phyloP scores from a whole-genome alignment of 805 yeast species.

The Lachancea lanzarotensis region DNA sequence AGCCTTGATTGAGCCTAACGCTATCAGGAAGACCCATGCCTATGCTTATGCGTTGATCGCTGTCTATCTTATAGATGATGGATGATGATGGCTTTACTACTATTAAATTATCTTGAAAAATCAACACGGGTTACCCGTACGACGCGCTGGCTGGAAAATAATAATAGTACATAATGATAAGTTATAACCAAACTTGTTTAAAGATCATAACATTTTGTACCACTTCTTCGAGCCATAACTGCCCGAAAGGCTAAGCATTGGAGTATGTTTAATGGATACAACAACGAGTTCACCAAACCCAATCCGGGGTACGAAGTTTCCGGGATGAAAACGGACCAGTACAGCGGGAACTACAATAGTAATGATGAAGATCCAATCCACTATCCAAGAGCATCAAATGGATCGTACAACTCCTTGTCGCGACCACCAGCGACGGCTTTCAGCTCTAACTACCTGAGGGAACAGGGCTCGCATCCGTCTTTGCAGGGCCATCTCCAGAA shows the following conservation, averaged over 20 bases:
- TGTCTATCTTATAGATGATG: too few relatives aligned
- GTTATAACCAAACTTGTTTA: background rate
- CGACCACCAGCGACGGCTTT: slow-evolving; percentile 34
- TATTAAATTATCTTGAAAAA: too few relatives aligned
- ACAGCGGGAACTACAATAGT: background rate
- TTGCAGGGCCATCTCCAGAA: slow-evolving; percentile 26
- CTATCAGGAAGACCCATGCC: too few relatives aligned
- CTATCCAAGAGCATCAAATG: slow-evolving; percentile 5
- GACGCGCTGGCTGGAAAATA: background rate
- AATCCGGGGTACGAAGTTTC: background rate
- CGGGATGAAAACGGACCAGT: background rate
- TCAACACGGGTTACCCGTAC: background rate
- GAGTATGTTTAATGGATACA: slow-evolving; percentile 4
- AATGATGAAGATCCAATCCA: background rate
- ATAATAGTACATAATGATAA: background rate
- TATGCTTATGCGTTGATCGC: too few relatives aligned
- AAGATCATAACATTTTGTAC: background rate
- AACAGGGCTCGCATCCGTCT: slow-evolving; percentile 36
- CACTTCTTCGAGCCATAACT: background rate
- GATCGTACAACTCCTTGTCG: slow-evolving; percentile 13
- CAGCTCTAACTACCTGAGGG: slow-evolving; percentile 32
- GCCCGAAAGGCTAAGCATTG: background rate
- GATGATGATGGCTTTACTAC: too few relatives aligned
- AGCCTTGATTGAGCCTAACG: too few relatives aligned
- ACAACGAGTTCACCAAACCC: slow-evolving; percentile 1